A percentile compares a stretch with the other conserved stretches of the same genome.
phyloP scores from a whole-genome alignment of 805 yeast genomes.

The Kazachstania kunashirensis region DNA sequence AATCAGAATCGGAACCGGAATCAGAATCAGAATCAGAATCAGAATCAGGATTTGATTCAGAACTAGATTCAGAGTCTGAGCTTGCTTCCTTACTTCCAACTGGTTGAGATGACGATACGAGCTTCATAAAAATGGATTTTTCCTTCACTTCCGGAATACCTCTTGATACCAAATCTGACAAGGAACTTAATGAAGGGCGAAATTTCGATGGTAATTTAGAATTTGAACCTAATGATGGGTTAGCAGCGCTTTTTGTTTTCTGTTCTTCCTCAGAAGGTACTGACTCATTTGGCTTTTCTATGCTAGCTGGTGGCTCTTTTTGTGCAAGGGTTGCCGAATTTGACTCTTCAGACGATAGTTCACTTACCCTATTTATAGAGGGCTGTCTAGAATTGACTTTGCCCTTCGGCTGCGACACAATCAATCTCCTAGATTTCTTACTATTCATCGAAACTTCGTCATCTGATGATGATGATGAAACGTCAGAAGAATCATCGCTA shows the following conservation, averaged over 20 bases:
- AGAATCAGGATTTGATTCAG: constrained; percentile 2
- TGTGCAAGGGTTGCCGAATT: neutral
- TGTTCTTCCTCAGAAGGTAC: too few species aligned
- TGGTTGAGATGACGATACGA: too few species aligned
- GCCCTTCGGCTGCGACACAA: constrained; percentile 41
- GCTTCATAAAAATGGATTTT: constrained; percentile 8
- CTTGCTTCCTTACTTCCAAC: constrained; percentile 3
- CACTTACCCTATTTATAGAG: constrained; percentile 1
- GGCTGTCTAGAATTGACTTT: constrained; percentile 11
- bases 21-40: constrained; percentile 9
- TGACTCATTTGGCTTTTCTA: neutral
- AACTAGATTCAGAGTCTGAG: constrained; percentile 7
- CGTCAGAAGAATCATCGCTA: constrained; percentile 13
- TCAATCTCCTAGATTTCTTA: constrained; percentile 28
- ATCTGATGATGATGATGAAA: constrained; percentile 13
- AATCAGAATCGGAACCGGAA: constrained; percentile 14
- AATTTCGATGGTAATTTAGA: constrained; percentile 22
- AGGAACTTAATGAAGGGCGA: constrained; percentile 39
- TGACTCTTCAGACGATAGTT: neutral
- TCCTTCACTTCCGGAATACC: constrained; percentile 64
- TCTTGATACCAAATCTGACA: constrained; percentile 50
- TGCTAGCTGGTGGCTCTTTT: neutral
- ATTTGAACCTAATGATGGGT: too few species aligned
- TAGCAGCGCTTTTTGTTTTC: too few species aligned
- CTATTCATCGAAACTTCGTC: constrained; percentile 20